Base-by-base conservation (phyloP, 2,329 filamentous ascomycete genomes). In the Podosphaera fusca region DNA sequence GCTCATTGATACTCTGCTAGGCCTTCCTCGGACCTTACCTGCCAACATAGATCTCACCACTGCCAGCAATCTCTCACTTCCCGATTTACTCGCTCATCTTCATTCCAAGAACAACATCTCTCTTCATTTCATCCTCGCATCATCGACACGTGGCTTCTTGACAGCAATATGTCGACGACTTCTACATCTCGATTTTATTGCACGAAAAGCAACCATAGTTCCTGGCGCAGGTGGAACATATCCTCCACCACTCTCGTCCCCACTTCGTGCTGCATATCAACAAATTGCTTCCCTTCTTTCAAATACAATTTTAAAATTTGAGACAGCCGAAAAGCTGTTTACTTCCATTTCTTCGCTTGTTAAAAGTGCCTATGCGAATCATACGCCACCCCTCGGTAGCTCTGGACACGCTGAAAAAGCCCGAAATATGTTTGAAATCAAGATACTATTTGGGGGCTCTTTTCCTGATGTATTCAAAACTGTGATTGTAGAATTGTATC, bases 71-170 rank as follows among this genome's bases (percentile, higher is more conserved):
- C 72, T 74, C 31, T 74, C 63, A 3, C 61, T 77, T 42, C 61
- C 66, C 1, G 73, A 78, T 47, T 68, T 81, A 60, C 70, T 74
- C 1, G 63, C 67, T 1, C 77, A 80, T 60, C 69, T 83, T 6
- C 72, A 75, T 10, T 67, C 71, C 42, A 73, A 72, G 51, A 78
- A 80, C 61, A 75, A 80, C 49, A 73, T 82, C 40, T 73, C 78
- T 1, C 68, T 83, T 9, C 79, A 83, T 61, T 70, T 83, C 50
- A 67, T 92, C 29, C 75, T 94, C 35, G 84, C 81, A 64, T 88
- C 84, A 35, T 80, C 84, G 56, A 83, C 83, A 9, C 79, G 87
- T 10, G 79, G 80, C 29, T 83, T 90, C 60, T 73, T 94, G 30
- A 79, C 79, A 33, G 80, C 84, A 35, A 74, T 81, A 53, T 85